Conservation (phyloP, 495 filamentous ascomycete species). For the Penicillium herquei region DNA sequence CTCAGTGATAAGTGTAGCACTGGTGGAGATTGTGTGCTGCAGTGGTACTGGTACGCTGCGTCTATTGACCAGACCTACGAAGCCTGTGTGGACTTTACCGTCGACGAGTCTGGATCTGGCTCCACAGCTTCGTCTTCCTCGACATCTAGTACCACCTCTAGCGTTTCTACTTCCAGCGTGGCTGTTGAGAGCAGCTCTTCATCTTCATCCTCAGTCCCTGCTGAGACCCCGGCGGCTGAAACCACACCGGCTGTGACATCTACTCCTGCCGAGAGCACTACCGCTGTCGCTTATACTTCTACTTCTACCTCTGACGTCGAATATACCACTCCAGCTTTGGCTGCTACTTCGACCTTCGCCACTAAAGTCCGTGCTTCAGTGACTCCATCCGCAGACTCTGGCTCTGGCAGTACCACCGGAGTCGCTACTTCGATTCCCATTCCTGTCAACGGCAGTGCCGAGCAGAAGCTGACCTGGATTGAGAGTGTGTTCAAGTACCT, state of each 20-base stretch:
- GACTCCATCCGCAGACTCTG: conserved; percentile 2
- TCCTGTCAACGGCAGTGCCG: conserved; percentile 26
- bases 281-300: conserved; percentile 3
- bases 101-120: conserved; percentile 35
- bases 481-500: conserved; percentile 25
- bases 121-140: conserved; percentile 8
- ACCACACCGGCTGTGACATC: background rate
- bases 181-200: background rate
- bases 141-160: conserved; percentile 7
- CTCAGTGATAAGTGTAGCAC: conserved; percentile 55
- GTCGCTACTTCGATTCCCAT: conserved; percentile 11
- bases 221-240: conserved; percentile 1
- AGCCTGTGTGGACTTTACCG: conserved; percentile 68
- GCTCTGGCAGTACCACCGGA: background rate
- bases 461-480: conserved; percentile 29
- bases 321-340: background rate
- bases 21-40: conserved; percentile 65
- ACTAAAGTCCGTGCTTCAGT: conserved; percentile 13
- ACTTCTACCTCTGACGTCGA: conserved; percentile 3
- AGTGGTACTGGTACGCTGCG: conserved; percentile 68
- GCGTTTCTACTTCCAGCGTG: background rate
- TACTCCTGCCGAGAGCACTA: background rate
- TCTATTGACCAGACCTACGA: conserved; percentile 71
- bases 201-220: conserved; percentile 3
- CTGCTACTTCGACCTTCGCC: conserved; percentile 10